Evolutionary conservation across 108 stramenopile genomes (phyloP), one percentile per base, ranked within the genome.

Genomic region (Epithemia pelagica): DNA sequence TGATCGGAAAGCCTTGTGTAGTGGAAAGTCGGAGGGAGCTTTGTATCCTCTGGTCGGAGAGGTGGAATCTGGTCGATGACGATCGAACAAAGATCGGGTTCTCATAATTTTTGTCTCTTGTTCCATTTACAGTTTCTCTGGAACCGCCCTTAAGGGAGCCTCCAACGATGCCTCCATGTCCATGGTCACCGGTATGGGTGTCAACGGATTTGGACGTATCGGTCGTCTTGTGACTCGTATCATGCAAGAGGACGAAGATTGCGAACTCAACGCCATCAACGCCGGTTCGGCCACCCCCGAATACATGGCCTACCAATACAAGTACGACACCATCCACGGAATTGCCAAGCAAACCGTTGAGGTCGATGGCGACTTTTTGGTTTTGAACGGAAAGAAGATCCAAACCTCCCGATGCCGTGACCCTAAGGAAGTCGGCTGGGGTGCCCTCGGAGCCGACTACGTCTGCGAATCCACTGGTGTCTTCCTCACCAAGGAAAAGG

Each of bases 301-400:
- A 61, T 97, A 99, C 98, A 97, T 97, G 96, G 96, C 96, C 69
- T 99, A 99, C 96, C 96, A 98, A 79, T 95, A 96, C 95, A 97
- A 97, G 95, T 98, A 98, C 87, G 99, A 99, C 81, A 91, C 97
- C 81, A 95, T 98, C 76, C 98, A 99, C 94, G 98, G 98, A 76
- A 90, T 83, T 69, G 97, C 82, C 86, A 83, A 86, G 82, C 96
- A 96, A 70, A 90, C 96, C 66, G 94, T 99, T 37, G 98, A 98
- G 78, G 77, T 92, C 66, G 96, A 97, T 64, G 99, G 91, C 70
- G 96, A 97, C 90, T 90, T 88, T 90, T 89, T 99, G 62, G 77
- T 99, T 76, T 78, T 99, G 67, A 85, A 97, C 82, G 97, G 97
- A 78, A 74, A 95, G 81, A 94, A 91, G 79, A 83, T 97, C 74